Evolutionary conservation across 441 rosid species (phyloP), one percentile per base, ranked within the genome.

Genomic region (Croton setiger): DNA sequence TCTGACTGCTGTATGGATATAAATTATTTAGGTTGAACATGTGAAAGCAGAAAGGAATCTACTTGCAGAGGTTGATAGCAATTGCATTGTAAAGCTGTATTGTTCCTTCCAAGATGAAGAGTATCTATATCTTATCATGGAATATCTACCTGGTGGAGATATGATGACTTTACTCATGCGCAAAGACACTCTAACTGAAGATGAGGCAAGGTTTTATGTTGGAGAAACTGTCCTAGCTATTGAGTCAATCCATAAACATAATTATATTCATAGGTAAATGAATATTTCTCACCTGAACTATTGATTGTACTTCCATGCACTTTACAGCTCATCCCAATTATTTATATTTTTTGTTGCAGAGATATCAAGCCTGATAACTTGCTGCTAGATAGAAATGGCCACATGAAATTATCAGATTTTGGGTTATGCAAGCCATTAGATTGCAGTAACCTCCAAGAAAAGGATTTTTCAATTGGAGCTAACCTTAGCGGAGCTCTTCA

Each of bases 131-230:
- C 93, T 93, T 18, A 85, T 93, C 49, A 93, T 93, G 98, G 98
- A 93, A 79, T 93, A 93, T 83, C 78, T 93, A 74, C 97, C 98
- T 74, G 98, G 98, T 72, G 98, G 98, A 71, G 98, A 93, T 88
- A 93, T 93, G 98, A 93, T 93, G 97, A 93, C 98, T 72, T 86
- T 93, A 72, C 82, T 93, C 21, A 93, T 93, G 98, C 88, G 98
- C 65, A 93, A 91, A 78, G 97, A 93, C 61, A 86, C 89, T 60
- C 83, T 93, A 75, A 88, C 96, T 44, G 98, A 91, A 80, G 96
- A 93, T 62, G 97, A 93, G 84, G 91, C 98, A 44, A 84, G 86
- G 72, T 93, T 93, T 85, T 93, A 93, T 78, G 94, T 93, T 67
- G 96, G 94, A 61, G 98, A 93, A 82, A 91, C 97, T 37, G 93